A percentile compares a stretch with the other conserved stretches of the same genome.
These are phyloP conservation scores for Nitzschia sp. DNA, from an alignment of 108 stramenopile species.

Conservation along the genomic window DNA sequence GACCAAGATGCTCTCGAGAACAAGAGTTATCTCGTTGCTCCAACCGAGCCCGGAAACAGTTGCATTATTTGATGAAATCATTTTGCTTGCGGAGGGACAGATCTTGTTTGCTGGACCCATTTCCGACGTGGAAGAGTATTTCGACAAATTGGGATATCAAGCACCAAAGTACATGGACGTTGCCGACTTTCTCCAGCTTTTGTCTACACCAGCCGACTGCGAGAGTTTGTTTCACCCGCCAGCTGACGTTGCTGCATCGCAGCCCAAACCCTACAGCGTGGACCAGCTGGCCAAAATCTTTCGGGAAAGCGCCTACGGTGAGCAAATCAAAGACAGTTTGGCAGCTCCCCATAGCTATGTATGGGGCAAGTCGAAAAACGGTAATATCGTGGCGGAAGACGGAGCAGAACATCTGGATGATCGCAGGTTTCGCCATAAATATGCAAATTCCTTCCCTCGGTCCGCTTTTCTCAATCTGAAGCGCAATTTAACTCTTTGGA, in stretches of 20 bases:
- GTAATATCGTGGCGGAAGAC: not conserved
- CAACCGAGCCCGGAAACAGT: slow-evolving; percentile 95
- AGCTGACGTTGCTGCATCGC: slow-evolving; percentile 19
- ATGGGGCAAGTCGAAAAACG: slow-evolving; percentile 25
- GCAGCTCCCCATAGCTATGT: slow-evolving; percentile 19
- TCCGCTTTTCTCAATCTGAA: slow-evolving; percentile 46
- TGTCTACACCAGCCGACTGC: slow-evolving; percentile 57
- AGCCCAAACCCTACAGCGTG: slow-evolving; percentile 29
- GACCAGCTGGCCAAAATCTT: slow-evolving; percentile 64
- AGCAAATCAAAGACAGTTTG: slow-evolving; percentile 21
- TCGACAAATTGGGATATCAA: slow-evolving; percentile 65
- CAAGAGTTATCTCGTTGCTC: slow-evolving; percentile 77
- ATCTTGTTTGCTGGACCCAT: slow-evolving; percentile 88
- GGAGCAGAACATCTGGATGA: slow-evolving; percentile 21
- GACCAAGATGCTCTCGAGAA: slow-evolving; percentile 40
- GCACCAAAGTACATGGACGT: slow-evolving; percentile 75
- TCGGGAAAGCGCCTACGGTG: slow-evolving; percentile 40
- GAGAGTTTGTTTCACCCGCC: slow-evolving; percentile 35
- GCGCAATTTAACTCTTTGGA: slow-evolving; percentile 57
- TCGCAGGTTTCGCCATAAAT: slow-evolving; percentile 26
- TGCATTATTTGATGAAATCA: slow-evolving; percentile 84
- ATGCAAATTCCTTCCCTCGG: slow-evolving; percentile 50
- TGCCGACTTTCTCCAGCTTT: slow-evolving; percentile 79
- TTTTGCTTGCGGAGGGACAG: slow-evolving; percentile 79
- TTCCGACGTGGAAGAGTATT: slow-evolving; percentile 66